phyloP scores from a whole-genome alignment of 2,329 filamentous ascomycete species.

The Beauveria scarabaeidicola region DNA sequence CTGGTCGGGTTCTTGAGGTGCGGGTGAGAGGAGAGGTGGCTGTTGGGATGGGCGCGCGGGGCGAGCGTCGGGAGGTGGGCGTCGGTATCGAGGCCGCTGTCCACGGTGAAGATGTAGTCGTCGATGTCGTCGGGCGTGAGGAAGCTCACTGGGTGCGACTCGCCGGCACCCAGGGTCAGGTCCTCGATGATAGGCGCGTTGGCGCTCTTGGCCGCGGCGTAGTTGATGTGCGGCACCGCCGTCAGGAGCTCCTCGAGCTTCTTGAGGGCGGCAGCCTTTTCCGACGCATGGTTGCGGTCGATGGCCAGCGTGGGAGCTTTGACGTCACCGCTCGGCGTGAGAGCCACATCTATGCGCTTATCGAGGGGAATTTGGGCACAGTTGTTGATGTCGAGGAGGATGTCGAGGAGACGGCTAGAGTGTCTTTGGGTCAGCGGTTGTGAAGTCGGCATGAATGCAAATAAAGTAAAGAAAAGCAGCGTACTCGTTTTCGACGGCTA shows the following conservation, averaged over 20 bases:
- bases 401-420: slow-evolving; percentile 72
- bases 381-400: slow-evolving; percentile 84
- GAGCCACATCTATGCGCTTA: slow-evolving; percentile 63
- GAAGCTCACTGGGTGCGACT: slow-evolving; percentile 54
- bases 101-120: slow-evolving; percentile 61
- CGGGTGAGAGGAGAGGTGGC: slow-evolving; percentile 30
- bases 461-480: slow-evolving; percentile 18
- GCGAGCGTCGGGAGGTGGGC: slow-evolving; percentile 42
- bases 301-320: slow-evolving; percentile 24
- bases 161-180: slow-evolving; percentile 40
- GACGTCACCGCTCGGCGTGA: slow-evolving; percentile 35
- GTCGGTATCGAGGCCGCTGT: slow-evolving; percentile 38
- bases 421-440: slow-evolving; percentile 13
- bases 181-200: slow-evolving; percentile 50
- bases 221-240: slow-evolving; percentile 44
- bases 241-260: slow-evolving; percentile 41
- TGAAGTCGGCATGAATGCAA: neutral
- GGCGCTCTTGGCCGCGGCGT: slow-evolving; percentile 49
- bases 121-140: slow-evolving; percentile 63
- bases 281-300: slow-evolving; percentile 27
- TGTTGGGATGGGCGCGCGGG: slow-evolving; percentile 33
- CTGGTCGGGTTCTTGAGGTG: slow-evolving; percentile 67
- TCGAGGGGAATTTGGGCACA: slow-evolving; percentile 67
- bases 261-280: slow-evolving; percentile 37
- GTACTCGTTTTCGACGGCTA: slow-evolving; percentile 90